These are phyloP conservation scores for Kandelia obovata DNA, from an alignment of 345 rosid genomes.

Conservation along the genomic window DNA sequence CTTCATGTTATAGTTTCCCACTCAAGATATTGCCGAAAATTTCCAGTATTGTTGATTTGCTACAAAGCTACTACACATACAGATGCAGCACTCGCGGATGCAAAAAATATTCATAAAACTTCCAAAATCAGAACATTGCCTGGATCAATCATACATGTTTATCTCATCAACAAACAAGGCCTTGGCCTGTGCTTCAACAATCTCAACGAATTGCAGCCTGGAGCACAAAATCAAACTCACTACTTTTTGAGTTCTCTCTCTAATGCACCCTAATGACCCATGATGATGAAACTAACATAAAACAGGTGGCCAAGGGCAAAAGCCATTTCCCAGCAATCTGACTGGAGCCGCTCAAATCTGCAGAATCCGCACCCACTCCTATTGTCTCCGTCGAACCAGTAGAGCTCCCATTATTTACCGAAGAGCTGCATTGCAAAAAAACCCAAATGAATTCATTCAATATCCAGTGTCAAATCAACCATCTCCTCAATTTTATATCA, in stretches of 20 bases:
- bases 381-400: slow-evolving; percentile 34
- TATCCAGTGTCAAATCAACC: too few relatives aligned
- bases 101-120: background rate
- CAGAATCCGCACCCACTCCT: slow-evolving; percentile 40
- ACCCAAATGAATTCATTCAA: slow-evolving; percentile 4
- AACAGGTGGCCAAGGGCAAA: slow-evolving; percentile 19
- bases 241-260: background rate
- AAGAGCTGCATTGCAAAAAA: slow-evolving; percentile 40
- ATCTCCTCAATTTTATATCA: too few relatives aligned
- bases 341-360: slow-evolving; percentile 46
- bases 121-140: background rate
- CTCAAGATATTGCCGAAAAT: too few relatives aligned
- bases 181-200: slow-evolving; percentile 6
- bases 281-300: slow-evolving; percentile 5
- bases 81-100: background rate
- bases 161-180: background rate
- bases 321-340: slow-evolving; percentile 27
- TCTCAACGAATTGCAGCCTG: background rate
- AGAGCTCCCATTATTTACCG: slow-evolving; percentile 43
- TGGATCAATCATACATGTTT: background rate
- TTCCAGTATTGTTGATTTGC: background rate
- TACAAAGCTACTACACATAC: background rate
- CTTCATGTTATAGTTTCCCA: too few relatives aligned
- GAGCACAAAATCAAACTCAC: background rate
- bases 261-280: background rate